Evolutionary conservation across 352 stramenopile genomes (phyloP), one percentile per base, ranked within the genome.

Genomic region (Pythium utonaiense): DNA sequence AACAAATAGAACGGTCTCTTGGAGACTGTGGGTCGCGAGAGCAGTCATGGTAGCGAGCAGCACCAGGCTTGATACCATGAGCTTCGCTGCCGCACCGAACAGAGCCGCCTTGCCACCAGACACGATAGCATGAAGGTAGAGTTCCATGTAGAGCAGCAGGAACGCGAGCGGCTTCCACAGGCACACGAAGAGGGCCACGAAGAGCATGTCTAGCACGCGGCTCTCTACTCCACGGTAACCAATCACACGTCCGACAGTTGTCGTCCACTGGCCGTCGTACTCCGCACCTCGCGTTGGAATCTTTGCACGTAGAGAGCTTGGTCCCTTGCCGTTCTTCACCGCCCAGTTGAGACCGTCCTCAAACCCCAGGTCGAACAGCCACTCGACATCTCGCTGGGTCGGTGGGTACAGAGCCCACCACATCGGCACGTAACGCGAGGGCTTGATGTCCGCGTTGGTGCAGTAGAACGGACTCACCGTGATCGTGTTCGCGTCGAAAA

Each of bases 381-480:
- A 95, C 62, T 89, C 67, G 33, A 95, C 73, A 54, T 92, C 79
- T 14, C 80, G 73, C 40, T 74, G 64, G 8, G 70, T 74, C 0
- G 86, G 84, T 19, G 88, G 86, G 53, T 90, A 77, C 30, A 94
- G 3, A 1, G 76, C 80, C 87, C 87, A 96, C 84, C 86, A 93
- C 76, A 95, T 86, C 2, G 87, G 88, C 59, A 96, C 83, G 58
- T 95, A 96, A n/a, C 85, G 79, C 33, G 83, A 95, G 14, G 88
- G 86, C 62, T 95, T 95, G 62, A 95, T 96, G 65, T 95, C 86
- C 6, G 86, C 84, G n/a, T 75, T 69, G 12, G 83, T 88, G 67
- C 82, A 95, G 73, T 95, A 96, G 67, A 96, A 90, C 21, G 86
- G 84, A 48, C 83, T 94, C 33, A 95, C 69, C 0, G 81, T 92